A percentile compares a stretch with the other conserved stretches of the same genome.
Evolutionary conservation across 345 rosid genomes (phyloP).

Genomic region (Salix koriyanagi): DNA sequence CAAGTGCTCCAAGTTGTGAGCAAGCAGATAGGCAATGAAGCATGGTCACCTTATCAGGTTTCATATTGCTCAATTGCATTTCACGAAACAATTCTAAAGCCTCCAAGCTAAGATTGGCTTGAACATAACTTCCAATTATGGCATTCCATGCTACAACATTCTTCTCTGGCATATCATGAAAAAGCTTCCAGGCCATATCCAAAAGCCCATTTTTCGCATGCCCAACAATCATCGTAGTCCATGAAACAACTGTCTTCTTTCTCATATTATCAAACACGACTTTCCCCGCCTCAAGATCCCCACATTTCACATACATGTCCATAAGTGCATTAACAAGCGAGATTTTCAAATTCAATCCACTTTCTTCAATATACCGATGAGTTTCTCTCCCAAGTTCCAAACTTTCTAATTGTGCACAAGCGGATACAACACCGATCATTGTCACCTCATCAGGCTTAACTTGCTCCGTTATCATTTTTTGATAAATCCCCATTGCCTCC

Average conservation of each 20-base stretch:
- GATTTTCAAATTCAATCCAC: constrained; percentile 43
- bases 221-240: constrained; percentile 74
- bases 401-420: constrained; percentile 50
- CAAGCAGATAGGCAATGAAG: constrained; percentile 82
- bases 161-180: constrained; percentile 62
- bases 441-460: constrained; percentile 66
- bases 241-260: constrained; percentile 56
- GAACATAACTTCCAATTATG: constrained; percentile 68
- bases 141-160: constrained; percentile 82
- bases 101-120: constrained; percentile 57
- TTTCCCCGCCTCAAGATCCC: constrained; percentile 49
- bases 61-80: constrained; percentile 58
- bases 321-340: constrained; percentile 69
- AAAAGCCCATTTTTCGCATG: constrained; percentile 61
- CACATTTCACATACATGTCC: constrained; percentile 86
- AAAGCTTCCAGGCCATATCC: constrained; percentile 51
- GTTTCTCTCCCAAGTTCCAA: constrained; percentile 58
- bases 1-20: constrained; percentile 87
- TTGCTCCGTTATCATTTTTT: constrained; percentile 49
- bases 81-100: constrained; percentile 66
- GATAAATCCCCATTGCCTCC: constrained; percentile 47
- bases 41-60: constrained; percentile 74
- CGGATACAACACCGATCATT: constrained; percentile 67
- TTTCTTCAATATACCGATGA: constrained; percentile 43
- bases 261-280: constrained; percentile 50